Evolutionary conservation across 2,329 filamentous ascomycete species (phyloP), one percentile per base, ranked within the genome.

Genomic region (Biscogniauxia sp.): DNA sequence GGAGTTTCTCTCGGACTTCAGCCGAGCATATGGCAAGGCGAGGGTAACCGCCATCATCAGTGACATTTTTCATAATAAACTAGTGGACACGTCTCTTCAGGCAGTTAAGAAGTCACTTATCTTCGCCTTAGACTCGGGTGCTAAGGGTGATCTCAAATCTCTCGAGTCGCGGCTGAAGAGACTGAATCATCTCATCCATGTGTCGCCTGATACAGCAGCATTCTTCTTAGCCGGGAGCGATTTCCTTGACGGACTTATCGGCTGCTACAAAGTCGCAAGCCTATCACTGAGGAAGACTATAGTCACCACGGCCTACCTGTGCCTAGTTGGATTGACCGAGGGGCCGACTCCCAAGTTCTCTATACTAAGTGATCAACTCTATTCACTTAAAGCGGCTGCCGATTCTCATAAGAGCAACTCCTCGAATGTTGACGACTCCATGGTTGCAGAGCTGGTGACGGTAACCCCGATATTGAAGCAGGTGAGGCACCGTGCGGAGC

Each of bases 151-250:
- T 57, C 75, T 88, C 3, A 81, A 80, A 49, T 74, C 76, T 6
- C 79, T 85, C 0, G 85, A 90, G 69, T 72, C 74, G 1, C 78
- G 78, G 0, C 77, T 93, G 32, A 80, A 80, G 53, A 78, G 78
- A 9, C 71, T 92, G n/a, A 90, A 87, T 61, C 81, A 86, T 55
- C 76, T 93, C 3, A 76, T 92, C 5, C 82, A 86, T 66, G 80
- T 79, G 6, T 91, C 88, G 5, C 79, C 85, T 0, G 78, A 81
- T 20, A 78, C 80, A 0, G 84, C 83, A 20, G 76, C 79, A 1
- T 79, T 91, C 66, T 88, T 97, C 68, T 84, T 96, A 67, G 90
- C 90, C 0, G 94, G 94, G 0, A 93, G 90, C 55, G 94, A 97
- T 75, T 94, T 95, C 68, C 76, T 97, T 20, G 94, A 97, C 72